Evolutionary conservation across 306 rosid genomes (phyloP).

Genomic region (Inga oerstediana): DNA sequence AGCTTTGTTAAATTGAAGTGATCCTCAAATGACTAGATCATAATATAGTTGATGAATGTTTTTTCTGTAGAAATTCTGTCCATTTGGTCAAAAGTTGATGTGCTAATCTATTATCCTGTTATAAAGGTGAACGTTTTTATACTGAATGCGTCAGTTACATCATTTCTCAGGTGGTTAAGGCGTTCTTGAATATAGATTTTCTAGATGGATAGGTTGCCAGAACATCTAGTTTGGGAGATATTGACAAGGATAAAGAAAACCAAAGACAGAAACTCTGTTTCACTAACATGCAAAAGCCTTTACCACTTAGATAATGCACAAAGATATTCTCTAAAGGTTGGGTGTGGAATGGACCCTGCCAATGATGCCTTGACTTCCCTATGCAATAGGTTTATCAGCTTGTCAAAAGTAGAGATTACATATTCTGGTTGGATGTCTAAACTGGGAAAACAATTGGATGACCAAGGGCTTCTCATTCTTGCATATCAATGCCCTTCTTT

Average conservation of each 20-base stretch:
- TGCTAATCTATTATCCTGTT: neutral
- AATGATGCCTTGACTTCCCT: slow-evolving; percentile 70
- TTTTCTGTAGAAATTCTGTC: neutral
- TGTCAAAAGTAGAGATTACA: slow-evolving; percentile 69
- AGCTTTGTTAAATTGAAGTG: neutral
- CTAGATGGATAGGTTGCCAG: slow-evolving; percentile 77
- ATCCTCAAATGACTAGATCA: neutral
- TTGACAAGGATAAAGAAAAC: slow-evolving; percentile 62
- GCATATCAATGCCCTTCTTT: slow-evolving; percentile 58
- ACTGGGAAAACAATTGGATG: slow-evolving; percentile 85
- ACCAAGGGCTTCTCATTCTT: slow-evolving; percentile 74
- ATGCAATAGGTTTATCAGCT: slow-evolving; percentile 66
- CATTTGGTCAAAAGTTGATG: neutral
- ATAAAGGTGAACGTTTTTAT: neutral
- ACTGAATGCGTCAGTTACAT: neutral
- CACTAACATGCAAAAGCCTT: slow-evolving; percentile 63
- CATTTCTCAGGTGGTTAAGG: slow-evolving; percentile 27
- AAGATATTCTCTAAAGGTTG: slow-evolving; percentile 65
- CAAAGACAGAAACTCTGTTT: slow-evolving; percentile 62
- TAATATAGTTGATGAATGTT: neutral
- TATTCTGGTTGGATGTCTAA: slow-evolving; percentile 96
- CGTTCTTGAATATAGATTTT: slow-evolving; percentile 5
- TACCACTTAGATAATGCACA: slow-evolving; percentile 66
- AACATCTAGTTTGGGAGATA: slow-evolving; percentile 84
- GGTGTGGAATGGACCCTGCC: slow-evolving; percentile 92